Base-by-base conservation (phyloP, 208 protist genomes). In the Trypanosoma caninum region DNA sequence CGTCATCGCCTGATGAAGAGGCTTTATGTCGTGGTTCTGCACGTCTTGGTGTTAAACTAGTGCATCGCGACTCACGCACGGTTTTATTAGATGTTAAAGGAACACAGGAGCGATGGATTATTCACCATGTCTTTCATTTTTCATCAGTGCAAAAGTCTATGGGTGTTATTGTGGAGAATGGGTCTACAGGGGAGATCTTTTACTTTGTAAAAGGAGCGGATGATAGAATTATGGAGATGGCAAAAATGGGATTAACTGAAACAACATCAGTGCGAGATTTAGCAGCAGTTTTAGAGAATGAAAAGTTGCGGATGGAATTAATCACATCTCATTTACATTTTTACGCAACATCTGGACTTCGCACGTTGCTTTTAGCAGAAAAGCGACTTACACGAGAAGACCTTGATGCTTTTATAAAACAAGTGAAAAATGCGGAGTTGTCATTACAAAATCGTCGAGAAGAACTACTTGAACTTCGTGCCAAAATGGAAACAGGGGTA, bases 1-100 rank as follows among this genome's bases (percentile, higher is more conserved):
- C 87, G 14, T 72, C 91, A 18, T 98, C 93, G n/a, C 95, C 96
- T 6, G 97, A 98, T 65, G 97, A 98, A 69, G 80, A 88, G 28
- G 93, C 94, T n/a, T 74, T 98, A 14, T 94, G 97, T 54, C 50
- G 50, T 18, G 94, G 86, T 28, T 78, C 83, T 35, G 63, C 60
- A 3, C 64, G 76, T 25, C 60, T 97, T 0, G 74, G 80, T 22
- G 78, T 97, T 10, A 48, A 59, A 18, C 62, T 96, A 5, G 41
- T 64, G 9, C 18, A 31, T 8, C 77, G 83, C n/a, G 67, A 65
- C 31, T 51, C 74, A 30, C 16, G 60, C 8, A 30, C 58, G 2
- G 57, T 57, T 1, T 56, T 69, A 28, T 61, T 92, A 46, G 56
- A 58, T 40, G 58, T 82, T 38, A 45, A 67, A 30, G 64, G 61